A percentile compares a stretch with the other conserved stretches of the same genome.
phyloP scores from a whole-genome alignment of 805 yeast species.

The Suhomyces faveliae region DNA sequence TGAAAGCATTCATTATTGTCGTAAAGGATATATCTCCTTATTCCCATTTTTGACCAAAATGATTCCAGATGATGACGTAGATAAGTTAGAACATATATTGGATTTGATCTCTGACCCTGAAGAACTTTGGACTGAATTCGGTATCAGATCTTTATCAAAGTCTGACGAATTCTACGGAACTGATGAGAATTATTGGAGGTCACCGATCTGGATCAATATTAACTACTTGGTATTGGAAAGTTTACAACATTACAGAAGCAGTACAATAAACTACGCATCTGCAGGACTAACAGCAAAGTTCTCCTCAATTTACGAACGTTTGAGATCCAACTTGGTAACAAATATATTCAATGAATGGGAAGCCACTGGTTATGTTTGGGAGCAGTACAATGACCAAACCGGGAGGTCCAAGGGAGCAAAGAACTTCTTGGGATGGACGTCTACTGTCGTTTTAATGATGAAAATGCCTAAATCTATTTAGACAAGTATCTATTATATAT shows the following conservation, averaged over 20 bases:
- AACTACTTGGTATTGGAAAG: constrained; percentile 80
- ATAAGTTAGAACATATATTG: constrained; percentile 51
- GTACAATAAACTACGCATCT: constrained; percentile 28
- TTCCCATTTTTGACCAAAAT: constrained; percentile 81
- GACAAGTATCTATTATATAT: neutral
- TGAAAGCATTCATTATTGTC: constrained; percentile 68
- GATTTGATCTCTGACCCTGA: constrained; percentile 64
- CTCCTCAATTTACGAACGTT: constrained; percentile 45
- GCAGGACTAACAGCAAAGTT: constrained; percentile 38
- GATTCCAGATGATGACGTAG: constrained; percentile 45
- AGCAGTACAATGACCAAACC: constrained; percentile 75
- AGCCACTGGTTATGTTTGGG: constrained; percentile 82
- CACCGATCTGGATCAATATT: constrained; percentile 90
- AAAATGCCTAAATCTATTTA: constrained; percentile 59
- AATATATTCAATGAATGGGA: constrained; percentile 72
- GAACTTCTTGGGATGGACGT: constrained; percentile 94
- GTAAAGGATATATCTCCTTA: constrained; percentile 81
- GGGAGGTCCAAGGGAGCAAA: constrained; percentile 82
- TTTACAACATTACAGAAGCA: constrained; percentile 51
- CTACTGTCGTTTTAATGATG: constrained; percentile 78
- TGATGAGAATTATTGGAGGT: constrained; percentile 94
- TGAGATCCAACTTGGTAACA: constrained; percentile 65
- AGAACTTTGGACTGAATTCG: constrained; percentile 73
- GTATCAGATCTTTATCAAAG: constrained; percentile 78
- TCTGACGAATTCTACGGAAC: constrained; percentile 63